Evolutionary conservation across 495 filamentous ascomycete genomes (phyloP), one percentile per base, ranked within the genome.

Genomic region (Aspergillus egyptiacus): DNA sequence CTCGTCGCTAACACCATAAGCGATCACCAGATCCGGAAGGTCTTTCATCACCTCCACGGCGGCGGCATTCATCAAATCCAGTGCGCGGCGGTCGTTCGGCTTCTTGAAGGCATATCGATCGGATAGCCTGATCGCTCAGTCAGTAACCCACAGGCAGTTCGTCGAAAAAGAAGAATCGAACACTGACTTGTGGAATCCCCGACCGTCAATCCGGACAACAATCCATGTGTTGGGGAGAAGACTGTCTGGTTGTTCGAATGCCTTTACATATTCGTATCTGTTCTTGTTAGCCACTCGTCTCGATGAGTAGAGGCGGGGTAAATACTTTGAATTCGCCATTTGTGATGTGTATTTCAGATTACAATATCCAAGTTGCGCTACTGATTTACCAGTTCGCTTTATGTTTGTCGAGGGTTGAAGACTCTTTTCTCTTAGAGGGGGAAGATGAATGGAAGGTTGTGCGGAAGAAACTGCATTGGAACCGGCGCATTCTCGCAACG

Each of bases 21-120:
- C 89, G 54, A 96, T 81, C 10, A 79, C 76, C 28, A 96, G 79
- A 61, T 98, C 91, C 9, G 86, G 83, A 2, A 96, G 64, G 28
- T 95, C 89, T 52, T 78, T 81, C 76, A 96, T 78, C 46, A 96
- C 86, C 5, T 81, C 85, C 31, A 78, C 75, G 2, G 93, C 93
- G 1, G 88, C 88, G 3, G 83, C 86, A 61, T 97, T 98, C 93
- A 96, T 96, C 55, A 98, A 81, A 66, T 93, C 78, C 2, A 96
- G 71, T 22, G 91, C 93, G 36, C 84, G 79, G 41, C 75, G 76
- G 63, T 98, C 93, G 71, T 96, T 98, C 14, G 93, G 93, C 59
- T 96, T 97, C 51, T 79, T 73, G 59, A 95, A 97, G 5, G 63
- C 69, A 69, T 98, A 90, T 56, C 87, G 91, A 45, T 76, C 72